These are phyloP conservation scores for Salisapilia sapeloensis DNA, from an alignment of 352 stramenopile species.

Conservation along the genomic window DNA sequence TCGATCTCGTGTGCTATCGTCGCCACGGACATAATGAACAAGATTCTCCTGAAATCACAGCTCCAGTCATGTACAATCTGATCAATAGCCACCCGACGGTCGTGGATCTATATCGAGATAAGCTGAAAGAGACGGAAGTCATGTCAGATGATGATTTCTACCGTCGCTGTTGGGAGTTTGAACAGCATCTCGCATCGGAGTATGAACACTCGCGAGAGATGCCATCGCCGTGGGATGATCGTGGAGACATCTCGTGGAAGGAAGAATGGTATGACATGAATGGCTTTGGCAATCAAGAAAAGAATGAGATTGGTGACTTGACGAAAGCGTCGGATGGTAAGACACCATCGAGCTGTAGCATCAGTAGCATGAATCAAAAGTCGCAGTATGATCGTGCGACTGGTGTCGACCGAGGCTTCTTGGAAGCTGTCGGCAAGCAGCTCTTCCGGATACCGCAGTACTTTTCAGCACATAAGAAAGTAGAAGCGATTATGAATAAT, in stretches of 20 bases:
- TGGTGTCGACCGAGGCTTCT: slow-evolving; percentile 49
- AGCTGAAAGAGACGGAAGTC: slow-evolving; percentile 36
- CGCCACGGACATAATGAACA: slow-evolving; percentile 98
- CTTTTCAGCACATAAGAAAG: slow-evolving; percentile 74
- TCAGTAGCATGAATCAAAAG: slow-evolving; percentile 5
- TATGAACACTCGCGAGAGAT: slow-evolving; percentile 54
- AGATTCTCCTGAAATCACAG: slow-evolving; percentile 80
- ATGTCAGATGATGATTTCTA: slow-evolving; percentile 25
- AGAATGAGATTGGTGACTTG: background rate
- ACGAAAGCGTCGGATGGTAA: slow-evolving; percentile 5
- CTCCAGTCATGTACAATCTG: slow-evolving; percentile 81
- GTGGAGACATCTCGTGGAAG: slow-evolving; percentile 45
- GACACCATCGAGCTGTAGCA: too few relatives aligned
- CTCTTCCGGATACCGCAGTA: slow-evolving; percentile 65
- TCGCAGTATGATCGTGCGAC: slow-evolving; percentile 25
- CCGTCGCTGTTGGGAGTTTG: slow-evolving; percentile 39
- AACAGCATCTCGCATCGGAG: slow-evolving; percentile 39
- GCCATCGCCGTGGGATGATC: slow-evolving; percentile 66
- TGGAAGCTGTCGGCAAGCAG: slow-evolving; percentile 57
- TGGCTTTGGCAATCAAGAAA: slow-evolving; percentile 1
- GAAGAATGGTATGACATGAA: slow-evolving; percentile 32
- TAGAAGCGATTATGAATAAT: slow-evolving; percentile 79
- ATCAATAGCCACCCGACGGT: slow-evolving; percentile 79
- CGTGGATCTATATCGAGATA: slow-evolving; percentile 56
- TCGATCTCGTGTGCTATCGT: slow-evolving; percentile 98